Evolutionary conservation across 2,329 filamentous ascomycete species (phyloP).

Genomic region (Xylariaceae sp.): DNA sequence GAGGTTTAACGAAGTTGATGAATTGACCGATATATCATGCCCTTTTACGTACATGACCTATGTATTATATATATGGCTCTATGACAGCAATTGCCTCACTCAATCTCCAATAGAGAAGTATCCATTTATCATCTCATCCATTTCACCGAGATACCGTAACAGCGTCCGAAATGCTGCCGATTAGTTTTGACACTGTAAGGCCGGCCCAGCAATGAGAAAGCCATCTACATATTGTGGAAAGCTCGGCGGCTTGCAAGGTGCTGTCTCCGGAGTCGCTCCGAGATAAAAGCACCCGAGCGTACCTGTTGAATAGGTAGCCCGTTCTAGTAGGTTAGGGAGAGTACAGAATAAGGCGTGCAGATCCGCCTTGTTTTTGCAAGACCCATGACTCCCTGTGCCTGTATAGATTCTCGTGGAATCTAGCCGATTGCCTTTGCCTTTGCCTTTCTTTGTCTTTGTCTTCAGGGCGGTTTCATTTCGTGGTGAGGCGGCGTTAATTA

Average conservation of each 20-base stretch:
- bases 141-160: conserved; percentile 3
- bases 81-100: conserved; percentile 8
- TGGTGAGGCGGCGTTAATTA: background rate
- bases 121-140: conserved; percentile 6
- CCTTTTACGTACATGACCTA: conserved; percentile 14
- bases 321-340: too few species aligned
- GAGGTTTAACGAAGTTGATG: conserved; percentile 60
- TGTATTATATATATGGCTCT: conserved; percentile 27
- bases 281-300: conserved; percentile 20
- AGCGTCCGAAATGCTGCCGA: conserved; percentile 23
- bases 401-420: conserved; percentile 18
- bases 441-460: too few species aligned
- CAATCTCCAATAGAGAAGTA: conserved; percentile 10
- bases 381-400: conserved; percentile 14
- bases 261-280: conserved; percentile 28
- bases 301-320: background rate
- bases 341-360: conserved; percentile 16
- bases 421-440: background rate
- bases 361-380: conserved; percentile 27
- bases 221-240: background rate
- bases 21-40: conserved; percentile 11
- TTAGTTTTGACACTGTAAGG: background rate
- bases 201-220: background rate
- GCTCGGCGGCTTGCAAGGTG: conserved; percentile 25
- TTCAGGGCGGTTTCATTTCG: background rate